phyloP scores from a whole-genome alignment of 306 rosid genomes.

The Medicago lupulina region DNA sequence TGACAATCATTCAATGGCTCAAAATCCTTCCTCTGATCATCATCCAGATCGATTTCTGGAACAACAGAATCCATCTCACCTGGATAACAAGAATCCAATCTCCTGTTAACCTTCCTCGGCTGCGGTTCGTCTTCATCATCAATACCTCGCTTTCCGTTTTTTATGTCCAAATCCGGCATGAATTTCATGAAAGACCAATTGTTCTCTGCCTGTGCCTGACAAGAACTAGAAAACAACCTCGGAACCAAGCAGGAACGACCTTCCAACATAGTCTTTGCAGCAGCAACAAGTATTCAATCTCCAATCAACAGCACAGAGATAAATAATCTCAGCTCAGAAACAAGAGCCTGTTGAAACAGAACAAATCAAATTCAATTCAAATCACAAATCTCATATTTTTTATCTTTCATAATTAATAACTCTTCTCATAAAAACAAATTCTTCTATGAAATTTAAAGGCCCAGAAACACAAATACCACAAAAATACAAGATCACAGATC shows the following conservation, averaged over 20 bases:
- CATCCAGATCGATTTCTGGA: conserved; percentile 48
- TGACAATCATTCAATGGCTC: conserved; percentile 22
- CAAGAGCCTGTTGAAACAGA: conserved; percentile 57
- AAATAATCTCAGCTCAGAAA: conserved; percentile 5
- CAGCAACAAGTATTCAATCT: conserved; percentile 33
- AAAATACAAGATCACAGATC: conserved; percentile 45
- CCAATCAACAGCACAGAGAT: conserved; percentile 43
- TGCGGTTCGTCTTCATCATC: conserved; percentile 52
- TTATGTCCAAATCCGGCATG: conserved; percentile 56
- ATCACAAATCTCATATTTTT: conserved; percentile 34
- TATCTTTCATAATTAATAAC: neutral
- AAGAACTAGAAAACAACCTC: conserved; percentile 75
- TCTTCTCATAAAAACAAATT: neutral
- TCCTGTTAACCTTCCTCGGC: conserved; percentile 53
- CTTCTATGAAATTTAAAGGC: conserved; percentile 11
- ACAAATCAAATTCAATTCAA: conserved; percentile 38
- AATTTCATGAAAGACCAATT: conserved; percentile 72
- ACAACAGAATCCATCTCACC: conserved; percentile 45
- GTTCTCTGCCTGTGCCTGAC: conserved; percentile 53
- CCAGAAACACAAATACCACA: conserved; percentile 38
- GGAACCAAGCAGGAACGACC: conserved; percentile 69
- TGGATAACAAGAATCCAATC: conserved; percentile 47
- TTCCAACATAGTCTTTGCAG: conserved; percentile 72
- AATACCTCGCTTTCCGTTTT: conserved; percentile 62
- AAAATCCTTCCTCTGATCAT: neutral